Evolutionary conservation across 2,329 filamentous ascomycete genomes (phyloP), one percentile per base, ranked within the genome.

Genomic region (Xylariales sp.): DNA sequence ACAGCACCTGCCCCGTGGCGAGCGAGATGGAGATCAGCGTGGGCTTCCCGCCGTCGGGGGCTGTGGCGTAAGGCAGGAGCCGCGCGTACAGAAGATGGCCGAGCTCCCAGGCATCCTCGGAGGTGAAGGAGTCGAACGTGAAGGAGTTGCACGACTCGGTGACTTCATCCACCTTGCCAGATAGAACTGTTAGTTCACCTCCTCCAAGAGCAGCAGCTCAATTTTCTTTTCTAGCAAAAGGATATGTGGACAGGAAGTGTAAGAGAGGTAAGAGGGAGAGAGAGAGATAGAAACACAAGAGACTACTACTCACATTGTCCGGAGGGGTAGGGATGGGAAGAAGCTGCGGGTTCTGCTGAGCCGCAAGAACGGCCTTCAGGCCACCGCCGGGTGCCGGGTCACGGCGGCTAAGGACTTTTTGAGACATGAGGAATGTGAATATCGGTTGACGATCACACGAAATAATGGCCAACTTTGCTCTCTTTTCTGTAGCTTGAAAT

Each of bases 11-110:
- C 33, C 62, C 57, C 52, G 76, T 73, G 40, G 77, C 67, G n/a
- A 81, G 69, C 21, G 73, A 66, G 59, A 87, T 85, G 53, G 77
- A 76, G 52, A 87, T 76, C 23, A 85, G 64, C 16, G 72, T 70
- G 1, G 81, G 70, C 31, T 71, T 69, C n/a, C n/a, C n/a, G n/a
- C n/a, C n/a, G n/a, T n/a, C n/a, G n/a, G n/a, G n/a, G 12, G 43
- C 37, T 7, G 50, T 24, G 6, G 69, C 52, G 40, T 77, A 67
- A 5, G 72, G 66, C 20, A 75, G 62, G 6, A 86, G 74, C n/a
- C 80, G 72, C 27, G 71, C 74, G 50, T 81, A 76, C 18, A 87
- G 71, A 15, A 80, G 72, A 45, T 74, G 72, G 41, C 83, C 83
- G 4, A 87, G 72, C 23, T 74, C 68, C 67, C 77, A 83, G 35